Evolutionary conservation across 164 flowering plant genomes (phyloP).

Genomic region (Tetrastigma voinierianum): DNA sequence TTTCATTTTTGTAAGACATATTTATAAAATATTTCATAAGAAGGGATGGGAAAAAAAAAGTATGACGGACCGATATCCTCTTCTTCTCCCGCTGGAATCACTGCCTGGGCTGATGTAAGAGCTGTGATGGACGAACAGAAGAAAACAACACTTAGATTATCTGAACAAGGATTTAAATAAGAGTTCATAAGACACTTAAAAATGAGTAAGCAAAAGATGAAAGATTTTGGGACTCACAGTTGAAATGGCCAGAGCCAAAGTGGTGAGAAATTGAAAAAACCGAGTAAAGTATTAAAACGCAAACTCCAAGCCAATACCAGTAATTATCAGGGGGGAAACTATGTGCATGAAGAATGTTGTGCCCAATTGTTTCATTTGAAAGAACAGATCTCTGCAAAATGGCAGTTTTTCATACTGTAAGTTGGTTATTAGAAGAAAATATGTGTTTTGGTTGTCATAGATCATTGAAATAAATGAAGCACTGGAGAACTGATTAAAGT

Average conservation of each 20-base stretch:
- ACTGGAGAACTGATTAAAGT: background rate
- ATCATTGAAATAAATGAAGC: too few species aligned
- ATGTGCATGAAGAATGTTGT: slow-evolving; percentile 47
- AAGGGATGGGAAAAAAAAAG: background rate
- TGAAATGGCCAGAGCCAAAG: slow-evolving; percentile 64
- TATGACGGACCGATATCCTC: slow-evolving; percentile 26
- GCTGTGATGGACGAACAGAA: slow-evolving; percentile 36
- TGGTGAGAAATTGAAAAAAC: slow-evolving; percentile 60
- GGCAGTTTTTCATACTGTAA: slow-evolving; percentile 8
- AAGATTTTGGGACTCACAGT: slow-evolving; percentile 50
- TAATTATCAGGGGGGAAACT: slow-evolving; percentile 43
- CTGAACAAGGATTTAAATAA: background rate
- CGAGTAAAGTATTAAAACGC: slow-evolving; percentile 49
- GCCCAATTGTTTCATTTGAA: slow-evolving; percentile 50
- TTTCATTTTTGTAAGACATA: background rate
- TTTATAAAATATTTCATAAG: background rate
- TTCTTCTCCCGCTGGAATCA: slow-evolving; percentile 37
- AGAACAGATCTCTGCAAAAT: slow-evolving; percentile 45
- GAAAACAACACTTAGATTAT: background rate
- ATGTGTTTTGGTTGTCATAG: too few species aligned
- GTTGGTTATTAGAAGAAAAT: background rate
- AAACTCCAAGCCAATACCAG: slow-evolving; percentile 92
- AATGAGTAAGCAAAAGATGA: background rate
- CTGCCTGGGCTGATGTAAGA: slow-evolving; percentile 45
- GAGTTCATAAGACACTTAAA: background rate